Evolutionary conservation across 345 rosid genomes (phyloP), one percentile per base, ranked within the genome.

Genomic region (Moringa oleifera): DNA sequence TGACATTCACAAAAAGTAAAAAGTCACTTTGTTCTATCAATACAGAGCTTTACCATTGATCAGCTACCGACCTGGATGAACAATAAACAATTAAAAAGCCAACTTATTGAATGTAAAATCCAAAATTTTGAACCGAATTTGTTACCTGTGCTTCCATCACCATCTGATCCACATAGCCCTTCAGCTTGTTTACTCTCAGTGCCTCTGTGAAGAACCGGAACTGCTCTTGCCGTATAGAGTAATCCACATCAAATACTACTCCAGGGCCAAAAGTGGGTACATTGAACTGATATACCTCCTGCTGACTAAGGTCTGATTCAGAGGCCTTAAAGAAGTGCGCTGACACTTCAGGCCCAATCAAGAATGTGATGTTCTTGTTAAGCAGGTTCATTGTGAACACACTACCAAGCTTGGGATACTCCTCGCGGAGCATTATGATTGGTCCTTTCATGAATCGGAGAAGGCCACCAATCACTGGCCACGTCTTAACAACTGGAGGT

Each of bases 241-340:
- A 93, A 65, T 93, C 95, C 6, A 93, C 98, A 62, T 90, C 98
- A 59, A 93, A 93, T 51, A 93, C 98, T 23, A 93, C 98, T 24
- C 98, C 97, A 8, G 94, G 98, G 20, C 98, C 98, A 62, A 93
- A 93, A 55, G 96, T 86, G 11, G 97, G 98, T 57, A 93, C 98
- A 69, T 93, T 93, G 85, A 93, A 93, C 57, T 85, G 95, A 68
- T 93, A 93, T 1, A 93, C 94, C 67, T 93, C 98, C 73, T 93
- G 97, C 83, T 93, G 98, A 63, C 98, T 93, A 19, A 93, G 85
- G 57, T 93, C 97, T 11, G 84, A 63, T 65, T 93, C 98, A 0
- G 84, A 28, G 62, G 98, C 97, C 87, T 93, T 93, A 75, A 93
- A 93, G 69, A 93, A 93, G 68, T 90, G 98, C 0, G 98, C 81